Percentiles rank a stretch among this genome's conserved stretches.
Evolutionary conservation across 2,329 filamentous ascomycete species (phyloP).

Genomic region (Ophiostoma sp.): DNA sequence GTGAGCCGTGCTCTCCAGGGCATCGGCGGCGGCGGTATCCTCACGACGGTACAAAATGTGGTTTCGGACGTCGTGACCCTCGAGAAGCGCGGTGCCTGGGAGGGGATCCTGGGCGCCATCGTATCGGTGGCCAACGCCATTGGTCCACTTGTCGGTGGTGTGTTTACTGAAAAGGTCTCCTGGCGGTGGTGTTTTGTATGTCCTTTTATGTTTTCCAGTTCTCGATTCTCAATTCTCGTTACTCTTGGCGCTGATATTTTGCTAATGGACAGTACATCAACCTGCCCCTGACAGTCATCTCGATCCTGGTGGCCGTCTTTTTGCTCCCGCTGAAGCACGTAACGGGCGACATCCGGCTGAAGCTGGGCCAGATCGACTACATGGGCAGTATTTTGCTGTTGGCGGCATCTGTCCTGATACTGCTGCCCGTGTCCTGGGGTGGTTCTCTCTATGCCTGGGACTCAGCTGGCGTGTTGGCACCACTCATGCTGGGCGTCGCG

Average conservation of each 20-base stretch:
- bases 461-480: not conserved
- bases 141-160: not conserved
- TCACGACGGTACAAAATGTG: constrained; percentile 22
- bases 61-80: constrained; percentile 25
- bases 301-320: constrained; percentile 23
- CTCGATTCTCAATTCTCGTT: not conserved
- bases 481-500: constrained; percentile 14
- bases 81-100: constrained; percentile 23
- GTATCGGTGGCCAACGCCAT: constrained; percentile 19
- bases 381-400: not conserved
- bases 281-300: constrained; percentile 21
- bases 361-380: not conserved
- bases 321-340: constrained; percentile 24
- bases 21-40: constrained; percentile 24
- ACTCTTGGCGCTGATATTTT: constrained; percentile 10
- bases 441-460: not conserved
- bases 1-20: constrained; percentile 23
- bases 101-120: constrained; percentile 24
- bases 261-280: constrained; percentile 22
- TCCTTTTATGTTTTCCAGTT: not conserved
- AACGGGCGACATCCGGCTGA: constrained; percentile 18
- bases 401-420: not conserved
- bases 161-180: not conserved
- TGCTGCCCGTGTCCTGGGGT: constrained; percentile 1
- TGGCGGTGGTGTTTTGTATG: constrained; percentile 7